Evolutionary conservation across 1,284 basidiomycete species (phyloP), one percentile per base, ranked within the genome.

Genomic region (Puccinia brachypodii): DNA sequence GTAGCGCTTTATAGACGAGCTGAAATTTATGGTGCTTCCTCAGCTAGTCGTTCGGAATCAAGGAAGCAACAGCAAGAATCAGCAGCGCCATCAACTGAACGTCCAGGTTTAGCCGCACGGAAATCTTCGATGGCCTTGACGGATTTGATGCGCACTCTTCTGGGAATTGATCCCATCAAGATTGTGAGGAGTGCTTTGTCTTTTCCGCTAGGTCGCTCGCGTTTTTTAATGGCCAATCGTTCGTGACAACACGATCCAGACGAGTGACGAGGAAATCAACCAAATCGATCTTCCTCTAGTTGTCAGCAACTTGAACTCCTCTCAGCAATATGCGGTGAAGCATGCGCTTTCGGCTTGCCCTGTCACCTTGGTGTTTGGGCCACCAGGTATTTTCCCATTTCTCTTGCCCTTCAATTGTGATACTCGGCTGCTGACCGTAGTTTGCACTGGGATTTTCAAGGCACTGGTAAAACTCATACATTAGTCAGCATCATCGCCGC

Each of bases 381-480:
- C 80, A 40, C 80, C 80, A 56, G 80, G 80, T 80, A 16, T 58
- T 31, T 75, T 58, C 42, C 31, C n/a, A 28, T 40, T 28, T 25
- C 38, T 75, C 31, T n/a, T 71, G 42, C 25, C 3, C 33, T 68
- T 47, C 31, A 77, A 36, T 33, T 38, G 25, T 28, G 36, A 38
- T 25, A 16, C 33, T 64, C 31, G 44, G 8, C 19, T 44, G 4
- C 1, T 14, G 38, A 25, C n/a, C 25, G 25, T 42, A n/a, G 28
- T 44, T n/a, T 71, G 19, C 28, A 13, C n/a, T 47, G 1, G n/a
- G 9, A 33, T 60, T 36, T 71, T 36, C 47, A n/a, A 80, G 78
- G 78, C 28, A 80, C 78, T 22, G 78, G 69, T 25, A 80, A 80
- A 62, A 80, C 78, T 33, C 78, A 80, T 50, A 80, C 78, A 19